Evolutionary conservation across 441 rosid genomes (phyloP), one percentile per base, ranked within the genome.

Genomic region (Corymbia citriodora): DNA sequence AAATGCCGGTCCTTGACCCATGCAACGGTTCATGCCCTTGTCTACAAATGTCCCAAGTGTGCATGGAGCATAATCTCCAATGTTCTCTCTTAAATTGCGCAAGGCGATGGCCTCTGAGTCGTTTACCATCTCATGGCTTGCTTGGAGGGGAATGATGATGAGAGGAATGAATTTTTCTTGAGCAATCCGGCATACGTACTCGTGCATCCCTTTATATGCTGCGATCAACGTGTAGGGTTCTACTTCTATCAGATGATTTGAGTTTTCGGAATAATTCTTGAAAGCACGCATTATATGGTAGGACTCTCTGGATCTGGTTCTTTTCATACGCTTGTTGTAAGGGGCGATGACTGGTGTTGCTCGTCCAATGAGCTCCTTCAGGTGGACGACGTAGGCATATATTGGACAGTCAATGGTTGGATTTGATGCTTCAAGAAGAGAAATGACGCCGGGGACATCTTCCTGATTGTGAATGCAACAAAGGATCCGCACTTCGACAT

Each of bases 361-460:
- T 55, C 85, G 90, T 81, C 94, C 93, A 11, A 88, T 55, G 63
- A 93, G 94, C 88, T 93, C 94, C 11, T 88, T 74, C 48, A 92
- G 91, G 90, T 92, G 94, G 68, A 93, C 55, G 7, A 91, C 52
- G 6, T 88, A 90, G 29, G 91, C 92, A 10, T 19, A 70, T 40
- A 93, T 40, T 8, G 91, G 89, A 88, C 92, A 92, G 36, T 9
- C 8, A 25, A 36, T 53, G 27, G 90, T 90, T 5, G 92, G 89
- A 68, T 91, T 93, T 10, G 82, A 89, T 65, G 94, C 95, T 90
- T 95, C 92, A 3, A 94, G 89, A 83, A 93, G 88, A 45, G 91
- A 63, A n/a, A 93, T 91, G 48, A 90, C 57, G 25, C 94, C 91
- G 52, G 88, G 92, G 14, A 93, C 91, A 65, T 90, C 89, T 27